These are phyloP conservation scores for Scytalidium lignicola DNA, from an alignment of 2,329 filamentous ascomycete species.

Conservation along the genomic window DNA sequence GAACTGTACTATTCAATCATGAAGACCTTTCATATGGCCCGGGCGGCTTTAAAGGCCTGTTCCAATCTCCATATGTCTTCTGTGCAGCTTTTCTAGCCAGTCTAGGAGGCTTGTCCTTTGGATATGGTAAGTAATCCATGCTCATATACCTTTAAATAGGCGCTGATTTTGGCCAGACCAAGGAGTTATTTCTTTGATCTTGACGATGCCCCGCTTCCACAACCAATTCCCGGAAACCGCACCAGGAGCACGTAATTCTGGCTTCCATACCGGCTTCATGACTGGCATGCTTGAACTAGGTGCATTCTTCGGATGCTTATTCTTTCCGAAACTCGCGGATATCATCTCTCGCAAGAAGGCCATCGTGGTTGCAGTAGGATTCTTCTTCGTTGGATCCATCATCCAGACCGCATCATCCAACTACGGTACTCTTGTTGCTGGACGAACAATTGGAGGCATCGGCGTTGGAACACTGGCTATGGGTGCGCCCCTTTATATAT, in stretches of 20 bases:
- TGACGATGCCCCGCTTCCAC: slow-evolving; percentile 33
- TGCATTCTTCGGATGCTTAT: slow-evolving; percentile 39
- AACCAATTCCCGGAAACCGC: slow-evolving; percentile 29
- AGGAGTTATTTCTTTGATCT: slow-evolving; percentile 35
- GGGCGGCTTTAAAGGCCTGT: no score
- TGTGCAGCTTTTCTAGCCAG: slow-evolving; percentile 37
- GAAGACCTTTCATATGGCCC: no score
- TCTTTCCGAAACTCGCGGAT: slow-evolving; percentile 44
- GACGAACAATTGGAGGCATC: slow-evolving; percentile 43
- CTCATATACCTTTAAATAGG: no score
- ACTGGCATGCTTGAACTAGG: slow-evolving; percentile 52
- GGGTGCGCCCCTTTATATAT: slow-evolving; percentile 46
- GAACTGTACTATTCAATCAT: no score
- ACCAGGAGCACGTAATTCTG: slow-evolving; percentile 24
- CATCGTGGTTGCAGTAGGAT: slow-evolving; percentile 42
- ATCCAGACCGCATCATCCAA: slow-evolving; percentile 45
- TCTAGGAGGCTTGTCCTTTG: slow-evolving; percentile 36
- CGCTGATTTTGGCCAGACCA: slow-evolving; percentile 23
- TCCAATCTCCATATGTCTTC: slow-evolving; percentile 37
- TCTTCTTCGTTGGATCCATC: slow-evolving; percentile 45
- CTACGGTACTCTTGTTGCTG: slow-evolving; percentile 46
- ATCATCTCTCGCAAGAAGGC: slow-evolving; percentile 36
- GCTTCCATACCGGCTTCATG: slow-evolving; percentile 27
- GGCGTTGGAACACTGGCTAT: slow-evolving; percentile 46
- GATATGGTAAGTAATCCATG: slow-evolving; percentile 24